A percentile compares a stretch with the other conserved stretches of the same genome.
phyloP scores from a whole-genome alignment of 257 asterid genomes.

The Primulina eburnea region DNA sequence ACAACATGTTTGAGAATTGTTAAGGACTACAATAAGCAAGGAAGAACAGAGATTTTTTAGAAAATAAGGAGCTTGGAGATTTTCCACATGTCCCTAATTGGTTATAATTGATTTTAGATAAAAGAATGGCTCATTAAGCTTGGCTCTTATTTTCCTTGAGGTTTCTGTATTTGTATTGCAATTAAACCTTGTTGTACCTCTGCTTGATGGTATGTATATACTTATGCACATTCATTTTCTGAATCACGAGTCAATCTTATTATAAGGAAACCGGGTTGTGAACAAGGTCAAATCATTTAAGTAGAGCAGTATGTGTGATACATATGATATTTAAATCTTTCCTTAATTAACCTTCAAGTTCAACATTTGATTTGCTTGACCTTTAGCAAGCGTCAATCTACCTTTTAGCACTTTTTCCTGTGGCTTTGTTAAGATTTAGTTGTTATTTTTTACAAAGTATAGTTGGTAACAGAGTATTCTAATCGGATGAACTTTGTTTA shows the following conservation, averaged over 20 bases:
- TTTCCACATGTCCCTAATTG: slow-evolving; percentile 9
- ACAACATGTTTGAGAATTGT: neutral
- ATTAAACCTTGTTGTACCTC: neutral
- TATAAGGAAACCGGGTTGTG: neutral
- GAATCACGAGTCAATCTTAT: neutral
- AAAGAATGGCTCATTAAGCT: slow-evolving; percentile 5
- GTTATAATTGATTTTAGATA: slow-evolving; percentile 2
- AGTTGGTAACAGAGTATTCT: slow-evolving; percentile 9
- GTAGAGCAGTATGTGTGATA: slow-evolving; percentile 8
- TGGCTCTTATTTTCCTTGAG: slow-evolving; percentile 17
- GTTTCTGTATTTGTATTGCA: slow-evolving; percentile 1
- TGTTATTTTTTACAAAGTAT: slow-evolving; percentile 14
- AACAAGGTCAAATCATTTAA: slow-evolving; percentile 17
- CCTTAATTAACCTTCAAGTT: neutral
- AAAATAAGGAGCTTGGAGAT: slow-evolving; percentile 11
- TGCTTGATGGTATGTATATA: slow-evolving; percentile 1
- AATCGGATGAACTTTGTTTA: slow-evolving; percentile 17
- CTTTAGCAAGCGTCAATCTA: neutral
- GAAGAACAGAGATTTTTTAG: neutral
- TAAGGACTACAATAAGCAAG: slow-evolving; percentile 2
- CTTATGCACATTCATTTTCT: slow-evolving; percentile 1
- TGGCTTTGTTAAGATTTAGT: slow-evolving; percentile 7
- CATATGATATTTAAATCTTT: slow-evolving; percentile 7
- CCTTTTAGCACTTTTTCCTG: neutral
- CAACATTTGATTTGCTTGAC: slow-evolving; percentile 1